These are phyloP conservation scores for Alternaria sp. DNA, from an alignment of 2,329 filamentous ascomycete genomes.

Conservation along the genomic window DNA sequence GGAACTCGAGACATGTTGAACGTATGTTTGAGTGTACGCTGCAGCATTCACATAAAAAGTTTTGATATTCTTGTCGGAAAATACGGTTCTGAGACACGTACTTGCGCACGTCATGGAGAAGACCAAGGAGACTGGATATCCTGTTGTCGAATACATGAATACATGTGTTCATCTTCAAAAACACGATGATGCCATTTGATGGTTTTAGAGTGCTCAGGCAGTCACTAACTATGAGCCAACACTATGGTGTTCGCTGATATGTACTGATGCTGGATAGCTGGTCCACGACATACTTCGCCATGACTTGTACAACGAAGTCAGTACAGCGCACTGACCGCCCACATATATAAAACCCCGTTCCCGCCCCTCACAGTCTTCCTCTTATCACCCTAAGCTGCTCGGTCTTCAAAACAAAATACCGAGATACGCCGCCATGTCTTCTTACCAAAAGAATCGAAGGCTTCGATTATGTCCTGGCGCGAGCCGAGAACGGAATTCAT, in stretches of 20 bases:
- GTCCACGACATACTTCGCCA: background rate
- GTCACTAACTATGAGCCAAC: background rate
- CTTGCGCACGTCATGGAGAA: background rate
- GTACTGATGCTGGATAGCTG: background rate
- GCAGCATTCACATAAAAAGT: background rate
- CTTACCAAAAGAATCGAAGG: background rate
- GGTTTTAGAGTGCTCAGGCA: background rate
- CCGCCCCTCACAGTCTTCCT: background rate
- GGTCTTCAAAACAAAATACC: background rate
- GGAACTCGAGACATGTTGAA: background rate
- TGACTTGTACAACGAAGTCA: background rate
- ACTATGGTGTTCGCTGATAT: background rate
- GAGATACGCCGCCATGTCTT: background rate
- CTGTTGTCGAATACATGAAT: background rate
- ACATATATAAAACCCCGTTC: background rate
- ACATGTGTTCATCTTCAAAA: background rate
- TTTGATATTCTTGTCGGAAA: background rate
- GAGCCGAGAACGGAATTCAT: background rate
- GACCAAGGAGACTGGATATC: background rate
- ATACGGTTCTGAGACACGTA: background rate
- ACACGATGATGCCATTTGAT: background rate
- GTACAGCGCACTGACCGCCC: background rate
- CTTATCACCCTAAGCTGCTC: background rate
- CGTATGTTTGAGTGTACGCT: background rate
- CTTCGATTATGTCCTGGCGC: background rate